Base-by-base conservation (phyloP, 345 rosid genomes). In the Raphanus sativus region DNA sequence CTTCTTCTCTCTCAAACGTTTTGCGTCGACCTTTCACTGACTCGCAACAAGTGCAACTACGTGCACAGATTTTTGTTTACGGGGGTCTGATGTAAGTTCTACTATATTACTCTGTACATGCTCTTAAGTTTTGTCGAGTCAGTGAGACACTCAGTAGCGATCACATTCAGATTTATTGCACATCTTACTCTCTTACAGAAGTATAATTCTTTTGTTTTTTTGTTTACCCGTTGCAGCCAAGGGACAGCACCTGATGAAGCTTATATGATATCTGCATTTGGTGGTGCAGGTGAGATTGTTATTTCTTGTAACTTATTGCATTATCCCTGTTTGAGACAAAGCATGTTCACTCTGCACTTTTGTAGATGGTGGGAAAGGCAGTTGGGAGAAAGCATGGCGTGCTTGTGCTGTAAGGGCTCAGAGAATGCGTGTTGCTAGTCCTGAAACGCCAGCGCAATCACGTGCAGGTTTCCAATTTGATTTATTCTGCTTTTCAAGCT, bases 1-100 rank as follows among this genome's bases (percentile, higher is more conserved):
- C 86, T 67, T 83, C 82, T 74, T 80, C 90, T 73, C 83, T 83
- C 59, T 76, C 88, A 60, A 74, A 79, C 80, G 75, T 84, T 62
- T 87, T 87, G 84, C 92, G 80, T 34, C 99, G 92, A 85, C 96
- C 99, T 80, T 96, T 96, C 84, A 90, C 95, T 1, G 99, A 96
- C 80, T 76, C 86, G 76, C 99, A 96, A 78, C 99, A 96, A 96
- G 92, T 93, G 84, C 98, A 96, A 81, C 85, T 96, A 75, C 99
- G 99, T 54, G 92, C 99, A 66, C 99, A 96, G 86, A 96, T 96
- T 72, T 90, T 96, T 85, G 99, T 93, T 71, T 96, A 96, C 75
- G 99, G 99, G 70, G 89, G 95, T 75, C 81, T 96, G 79, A 96
- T 96, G 99, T 96, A 81, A 80, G 97, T 84, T 63, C 21, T 76